A percentile compares a stretch with the other conserved stretches of the same genome.
Conservation (phyloP, 2,329 filamentous ascomycete genomes). For the Ophiostoma quercus region DNA sequence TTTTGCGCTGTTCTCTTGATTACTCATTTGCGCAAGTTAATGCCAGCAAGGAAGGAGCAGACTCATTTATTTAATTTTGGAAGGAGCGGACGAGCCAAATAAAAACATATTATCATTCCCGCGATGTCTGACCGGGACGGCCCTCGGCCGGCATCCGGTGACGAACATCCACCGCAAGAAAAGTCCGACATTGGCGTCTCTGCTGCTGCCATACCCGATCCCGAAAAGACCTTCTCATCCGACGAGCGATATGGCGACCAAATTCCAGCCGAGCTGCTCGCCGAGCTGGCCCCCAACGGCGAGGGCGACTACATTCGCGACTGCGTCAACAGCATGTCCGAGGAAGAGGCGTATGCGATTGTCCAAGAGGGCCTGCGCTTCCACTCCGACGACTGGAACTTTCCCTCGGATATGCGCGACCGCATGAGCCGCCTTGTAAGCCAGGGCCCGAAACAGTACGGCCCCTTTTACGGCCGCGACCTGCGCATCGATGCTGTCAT, state of each 20-base stretch:
- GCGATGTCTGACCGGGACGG: not conserved
- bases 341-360: slow-evolving; percentile 41
- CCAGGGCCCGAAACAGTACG: slow-evolving; percentile 38
- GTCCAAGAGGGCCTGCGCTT: slow-evolving; percentile 37
- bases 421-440: slow-evolving; percentile 38
- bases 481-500: slow-evolving; percentile 39
- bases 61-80: not conserved
- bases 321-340: slow-evolving; percentile 40
- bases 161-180: not conserved
- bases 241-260: slow-evolving; percentile 34
- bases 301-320: slow-evolving; percentile 41
- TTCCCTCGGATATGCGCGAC: slow-evolving; percentile 40
- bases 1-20: not conserved
- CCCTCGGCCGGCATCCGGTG: slow-evolving; percentile 8
- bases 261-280: slow-evolving; percentile 38
- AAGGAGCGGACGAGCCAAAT: too few species aligned
- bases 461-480: slow-evolving; percentile 40
- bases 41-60: not conserved
- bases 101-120: not conserved
- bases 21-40: not conserved
- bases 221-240: slow-evolving; percentile 31
- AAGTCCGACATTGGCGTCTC: not conserved
- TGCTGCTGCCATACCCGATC: slow-evolving; percentile 24
- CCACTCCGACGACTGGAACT: slow-evolving; percentile 43
- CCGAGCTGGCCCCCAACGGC: slow-evolving; percentile 41